Base-by-base conservation (phyloP, 1,284 basidiomycete genomes). In the Mycena citricolor region DNA sequence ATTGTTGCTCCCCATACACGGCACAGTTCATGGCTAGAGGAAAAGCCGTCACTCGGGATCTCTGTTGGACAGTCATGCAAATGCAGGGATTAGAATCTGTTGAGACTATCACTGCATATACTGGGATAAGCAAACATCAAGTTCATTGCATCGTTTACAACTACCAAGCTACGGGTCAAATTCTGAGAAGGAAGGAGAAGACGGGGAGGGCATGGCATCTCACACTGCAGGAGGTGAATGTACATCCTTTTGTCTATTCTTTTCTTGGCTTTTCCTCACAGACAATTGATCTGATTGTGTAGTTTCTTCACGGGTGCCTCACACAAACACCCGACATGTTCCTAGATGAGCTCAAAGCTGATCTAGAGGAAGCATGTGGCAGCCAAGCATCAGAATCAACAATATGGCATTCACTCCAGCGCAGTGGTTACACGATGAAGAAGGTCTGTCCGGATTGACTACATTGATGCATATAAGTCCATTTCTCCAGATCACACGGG, bases 391-490 rank as follows among this genome's bases (percentile, higher is more conserved):
- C 51, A 1, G 10, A 14, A 1, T 13, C 54, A 0, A 63, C 57
- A 1, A 42, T 65, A 0, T 59, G 54, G 51, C 17, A 46, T 7
- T 47, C 49, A 0, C 51, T 66, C 4, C 6, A 26, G 28, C 30
- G 49, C 2, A 26, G 25, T 7, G 54, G 51, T 1, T 57, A 58
- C 30, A 54, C 43, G 1, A 49, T 55, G 50, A 63, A 62, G 22
- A 57, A 62, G 52, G 60, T 60, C 32, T 16, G 39, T 28, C 17
- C n/a, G 19, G 14, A 30, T 13, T 8, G n/a, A 17, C 29, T 37
- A 13, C 37, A 20, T 10, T 36, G n/a, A 7, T 43, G 8, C 17
- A 17, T 12, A 16, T 33, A 6, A 5, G 4, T 25, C 14, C 25
- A 17, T 23, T 13, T 42, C 32, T 31, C 2, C 30, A 64, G 63